Base-by-base conservation (phyloP, 1,284 basidiomycete species). In the Apiotrichum mycotoxinovorans region DNA sequence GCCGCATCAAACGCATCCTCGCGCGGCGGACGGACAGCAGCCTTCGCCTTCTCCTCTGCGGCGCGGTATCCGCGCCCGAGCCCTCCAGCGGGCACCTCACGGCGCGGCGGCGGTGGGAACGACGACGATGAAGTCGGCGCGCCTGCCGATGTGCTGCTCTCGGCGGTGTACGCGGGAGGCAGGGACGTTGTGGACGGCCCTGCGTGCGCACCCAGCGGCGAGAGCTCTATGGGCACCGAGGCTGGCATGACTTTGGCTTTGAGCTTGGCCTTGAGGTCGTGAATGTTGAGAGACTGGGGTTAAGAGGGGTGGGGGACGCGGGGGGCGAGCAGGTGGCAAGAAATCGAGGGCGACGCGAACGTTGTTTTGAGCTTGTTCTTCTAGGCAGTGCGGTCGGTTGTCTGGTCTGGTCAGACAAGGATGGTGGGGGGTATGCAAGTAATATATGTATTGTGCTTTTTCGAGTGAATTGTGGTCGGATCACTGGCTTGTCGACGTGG, bases 21-120 rank as follows among this genome's bases (percentile, higher is more conserved):
- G 30, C 30, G 30, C 43, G 65, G 57, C 1, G 71, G 60, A 49
- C 71, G 67, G 17, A 70, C 67, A 11, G 61, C 62, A 1, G 72
- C 73, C 54, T 62, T 69, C 4, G 73, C 73, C n/a, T 62, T 65
- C 18, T 73, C 71, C 50, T 75, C 73, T 12, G 73, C 73, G 5
- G 52, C 26, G 27, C 67, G 56, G 49, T 71, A 75, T 12, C 68
- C 68, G 20, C 46, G 23, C 3, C 66, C 66, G 8, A 75, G 58
- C 0, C 56, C 41, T 14, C 66, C 64, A 0, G 62, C 57, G 14
- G 45, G 35, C n/a, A 57, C 27, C 33, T 64, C 58, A 49, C 64
- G 69, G 4, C 60, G 62, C 15, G 63, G 67, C 22, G 63, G 54
- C 33, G 65, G 66, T 12, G 60, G 54, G 0, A 58, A 56, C 12